A percentile compares a stretch with the other conserved stretches of the same genome.
Conservation (phyloP, 495 filamentous ascomycete species). For the Diplogelasinospora grovesii region DNA sequence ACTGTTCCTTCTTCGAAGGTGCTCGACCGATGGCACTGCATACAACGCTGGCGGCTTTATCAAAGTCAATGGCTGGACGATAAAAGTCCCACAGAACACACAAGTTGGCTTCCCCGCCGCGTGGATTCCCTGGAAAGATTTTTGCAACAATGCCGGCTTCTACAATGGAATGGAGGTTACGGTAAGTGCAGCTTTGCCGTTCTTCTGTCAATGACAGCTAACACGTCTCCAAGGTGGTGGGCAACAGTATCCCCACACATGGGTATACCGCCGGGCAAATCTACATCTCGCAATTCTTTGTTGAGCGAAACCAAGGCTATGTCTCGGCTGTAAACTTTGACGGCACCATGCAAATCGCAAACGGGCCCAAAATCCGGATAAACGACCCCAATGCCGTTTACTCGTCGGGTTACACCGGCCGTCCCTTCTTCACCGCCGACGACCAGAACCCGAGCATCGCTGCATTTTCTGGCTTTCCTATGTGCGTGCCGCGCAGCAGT, state of each 20-base stretch:
- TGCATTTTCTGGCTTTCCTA: conserved; percentile 36
- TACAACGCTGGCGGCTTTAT: conserved; percentile 35
- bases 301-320: conserved; percentile 26
- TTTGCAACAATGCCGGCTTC: conserved; percentile 14
- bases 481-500: conserved; percentile 33
- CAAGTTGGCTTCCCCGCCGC: conserved; percentile 33
- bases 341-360: conserved; percentile 26
- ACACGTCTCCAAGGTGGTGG: conserved; percentile 17
- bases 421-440: conserved; percentile 35
- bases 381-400: conserved; percentile 38
- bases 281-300: conserved; percentile 20
- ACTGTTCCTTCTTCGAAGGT: too few species aligned
- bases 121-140: conserved; percentile 32
- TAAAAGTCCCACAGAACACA: conserved; percentile 36
- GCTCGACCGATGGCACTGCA: too few species aligned
- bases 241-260: conserved; percentile 30
- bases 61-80: conserved; percentile 29
- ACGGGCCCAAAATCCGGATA: conserved; percentile 33
- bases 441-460: conserved; percentile 32
- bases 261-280: conserved; percentile 33
- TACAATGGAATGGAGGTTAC: conserved; percentile 29
- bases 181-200: conserved; percentile 7
- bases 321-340: conserved; percentile 27
- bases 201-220: not conserved
- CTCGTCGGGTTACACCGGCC: conserved; percentile 17